Percentiles rank a stretch among this genome's conserved stretches.
Evolutionary conservation across 2,329 filamentous ascomycete genomes (phyloP).

Genomic region (Fusarium brevicatenulatum): DNA sequence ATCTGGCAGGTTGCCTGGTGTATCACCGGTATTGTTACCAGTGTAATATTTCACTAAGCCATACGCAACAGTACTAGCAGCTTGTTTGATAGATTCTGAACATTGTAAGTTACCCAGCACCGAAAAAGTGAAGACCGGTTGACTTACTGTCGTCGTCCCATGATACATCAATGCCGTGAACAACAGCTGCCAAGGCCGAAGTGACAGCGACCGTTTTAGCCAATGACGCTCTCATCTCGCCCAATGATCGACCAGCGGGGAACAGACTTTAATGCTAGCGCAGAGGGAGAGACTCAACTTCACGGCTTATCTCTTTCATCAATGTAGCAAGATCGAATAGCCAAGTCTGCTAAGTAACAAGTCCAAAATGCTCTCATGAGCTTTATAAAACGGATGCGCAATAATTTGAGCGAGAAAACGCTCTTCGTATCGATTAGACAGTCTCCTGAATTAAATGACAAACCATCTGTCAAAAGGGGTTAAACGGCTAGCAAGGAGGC

Average conservation of each 20-base stretch:
- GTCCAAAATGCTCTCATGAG: not conserved
- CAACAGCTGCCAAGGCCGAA: slow-evolving; percentile 21
- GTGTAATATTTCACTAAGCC: slow-evolving; percentile 62
- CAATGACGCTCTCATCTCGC: slow-evolving; percentile 8
- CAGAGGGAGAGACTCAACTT: not conserved
- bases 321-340: not conserved
- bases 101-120: not conserved
- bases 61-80: slow-evolving; percentile 59
- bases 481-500: not conserved
- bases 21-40: slow-evolving; percentile 68
- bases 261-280: not conserved
- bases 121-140: too few relatives aligned
- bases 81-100: slow-evolving; percentile 61
- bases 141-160: slow-evolving; percentile 39
- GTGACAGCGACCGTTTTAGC: slow-evolving; percentile 15
- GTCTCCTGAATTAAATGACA: not conserved
- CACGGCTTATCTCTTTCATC: not conserved
- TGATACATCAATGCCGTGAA: slow-evolving; percentile 26
- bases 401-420: not conserved
- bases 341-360: not conserved
- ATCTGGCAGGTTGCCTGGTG: slow-evolving; percentile 65
- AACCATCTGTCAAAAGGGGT: not conserved
- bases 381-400: not conserved
- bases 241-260: not conserved
- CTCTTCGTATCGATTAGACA: not conserved